Percentiles rank a stretch among this genome's conserved stretches.
These are phyloP conservation scores for Arxiozyma telluris DNA, from an alignment of 1,139 yeast species.

Conservation along the genomic window DNA sequence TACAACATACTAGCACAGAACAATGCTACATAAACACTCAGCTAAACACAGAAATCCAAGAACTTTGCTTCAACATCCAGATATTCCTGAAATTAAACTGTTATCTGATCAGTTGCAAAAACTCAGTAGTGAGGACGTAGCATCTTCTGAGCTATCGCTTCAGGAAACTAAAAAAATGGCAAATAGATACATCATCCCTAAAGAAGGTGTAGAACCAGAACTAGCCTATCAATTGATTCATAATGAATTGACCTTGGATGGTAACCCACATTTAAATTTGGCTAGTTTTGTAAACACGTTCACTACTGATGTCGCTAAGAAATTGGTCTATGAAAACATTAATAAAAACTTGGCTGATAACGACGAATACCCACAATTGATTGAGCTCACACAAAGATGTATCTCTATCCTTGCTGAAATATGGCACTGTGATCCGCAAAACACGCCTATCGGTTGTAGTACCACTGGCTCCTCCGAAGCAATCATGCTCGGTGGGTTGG, in stretches of 20 bases:
- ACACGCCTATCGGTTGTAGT: constrained; percentile 69
- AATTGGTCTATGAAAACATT: constrained; percentile 56
- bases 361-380: constrained; percentile 84
- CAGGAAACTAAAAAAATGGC: constrained; percentile 6
- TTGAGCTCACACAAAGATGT: constrained; percentile 75
- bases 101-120: constrained; percentile 14
- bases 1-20: background rate
- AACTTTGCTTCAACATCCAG: constrained; percentile 4
- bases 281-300: constrained; percentile 86
- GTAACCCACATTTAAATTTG: constrained; percentile 71
- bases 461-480: constrained; percentile 95
- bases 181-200: constrained; percentile 47
- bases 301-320: constrained; percentile 42
- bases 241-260: constrained; percentile 74
- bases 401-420: constrained; percentile 67
- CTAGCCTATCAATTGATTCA: constrained; percentile 56
- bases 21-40: constrained; percentile 19
- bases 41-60: constrained; percentile 10
- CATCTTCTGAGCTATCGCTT: constrained; percentile 2
- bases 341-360: constrained; percentile 87
- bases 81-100: constrained; percentile 14
- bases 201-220: constrained; percentile 42
- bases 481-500: constrained; percentile 85
- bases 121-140: constrained; percentile 5
- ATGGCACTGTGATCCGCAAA: constrained; percentile 55